Evolutionary conservation across 805 yeast genomes (phyloP), one percentile per base, ranked within the genome.

Genomic region (Geotrichum ghanense): DNA sequence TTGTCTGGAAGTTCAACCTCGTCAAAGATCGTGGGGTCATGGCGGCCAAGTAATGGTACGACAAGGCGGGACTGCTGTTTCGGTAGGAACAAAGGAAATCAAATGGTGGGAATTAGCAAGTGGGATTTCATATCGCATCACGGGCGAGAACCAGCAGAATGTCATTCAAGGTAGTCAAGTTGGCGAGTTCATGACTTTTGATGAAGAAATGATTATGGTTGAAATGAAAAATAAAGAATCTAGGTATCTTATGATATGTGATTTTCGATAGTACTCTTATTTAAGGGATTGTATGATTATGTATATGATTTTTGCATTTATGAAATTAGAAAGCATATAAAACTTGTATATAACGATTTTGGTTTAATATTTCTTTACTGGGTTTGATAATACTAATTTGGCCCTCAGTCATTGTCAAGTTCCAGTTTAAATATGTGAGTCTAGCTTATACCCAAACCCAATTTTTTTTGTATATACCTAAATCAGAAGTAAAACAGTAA

Each of bases 51-150:
- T 49, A 14, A 19, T 21, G 17, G 41, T 49, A 9, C n/a, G 43
- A 7, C 35, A 22, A 9, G 35, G 25, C 9, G 50, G 46, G 5
- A 41, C 35, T 21, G 52, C 50, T 12, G 22, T 49, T 3, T 49
- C 52, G 14, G 46, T 49, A 1, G 43, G 47, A 22, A 16, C 27
- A 12, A 44, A 31, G 3, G 52, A 49, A 39, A 34, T 49, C 17
- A 23, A 37, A 5, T 44, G 52, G 45, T 49, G 52, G 52, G 50
- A 47, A 22, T 44, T 47, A 5, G 21, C 19, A 7, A 20, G 16
- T 39, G 42, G 25, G 6, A 17, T 21, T 12, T 20, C 23, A n/a
- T n/a, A 20, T 21, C 42, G 10, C 7, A 39, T 20, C 4, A 12
- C 9, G 5, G 10, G 17, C 17, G 17, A 16, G 17, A 16, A 21